Conservation (phyloP, 2,329 filamentous ascomycete genomes). For the Fonsecaea nubica region DNA sequence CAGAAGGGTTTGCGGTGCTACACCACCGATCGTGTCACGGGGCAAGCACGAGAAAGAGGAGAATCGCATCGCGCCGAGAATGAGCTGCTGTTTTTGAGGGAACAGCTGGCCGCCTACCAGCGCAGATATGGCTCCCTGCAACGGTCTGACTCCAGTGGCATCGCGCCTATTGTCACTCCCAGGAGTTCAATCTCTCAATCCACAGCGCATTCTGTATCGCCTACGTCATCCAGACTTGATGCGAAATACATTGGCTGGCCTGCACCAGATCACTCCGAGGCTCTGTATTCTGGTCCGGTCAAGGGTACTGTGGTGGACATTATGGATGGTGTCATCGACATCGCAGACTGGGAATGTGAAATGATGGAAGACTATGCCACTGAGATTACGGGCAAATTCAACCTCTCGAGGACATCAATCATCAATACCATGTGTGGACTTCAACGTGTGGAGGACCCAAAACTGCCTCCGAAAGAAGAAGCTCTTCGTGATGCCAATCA, state of each 20-base stretch:
- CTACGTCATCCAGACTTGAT: conserved; percentile 28
- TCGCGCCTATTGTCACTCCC: conserved; percentile 9
- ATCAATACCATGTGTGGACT: conserved; percentile 69
- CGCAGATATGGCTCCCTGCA: conserved; percentile 52
- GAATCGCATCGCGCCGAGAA: conserved; percentile 78
- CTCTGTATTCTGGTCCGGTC: conserved; percentile 47
- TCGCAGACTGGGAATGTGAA: conserved; percentile 71
- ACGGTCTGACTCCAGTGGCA: conserved; percentile 10
- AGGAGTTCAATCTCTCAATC: conserved; percentile 11
- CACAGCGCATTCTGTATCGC: conserved; percentile 17
- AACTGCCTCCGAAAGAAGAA: conserved; percentile 68
- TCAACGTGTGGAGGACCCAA: conserved; percentile 60
- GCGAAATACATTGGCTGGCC: conserved; percentile 39
- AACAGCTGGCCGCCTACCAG: conserved; percentile 72
- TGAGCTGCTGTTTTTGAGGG: conserved; percentile 71
- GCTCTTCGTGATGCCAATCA: conserved; percentile 73
- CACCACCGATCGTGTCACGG: conserved; percentile 86
- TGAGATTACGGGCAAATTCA: conserved; percentile 61
- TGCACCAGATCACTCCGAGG: conserved; percentile 27
- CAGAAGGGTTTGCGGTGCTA: conserved; percentile 78
- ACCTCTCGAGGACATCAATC: conserved; percentile 75
- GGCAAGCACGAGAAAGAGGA: conserved; percentile 77
- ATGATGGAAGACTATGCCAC: conserved; percentile 60
- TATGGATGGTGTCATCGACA: conserved; percentile 74
- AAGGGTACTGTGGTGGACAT: conserved; percentile 78